Evolutionary conservation across 352 stramenopile species (phyloP), one percentile per base, ranked within the genome.

Genomic region (Pythium guiyangense): DNA sequence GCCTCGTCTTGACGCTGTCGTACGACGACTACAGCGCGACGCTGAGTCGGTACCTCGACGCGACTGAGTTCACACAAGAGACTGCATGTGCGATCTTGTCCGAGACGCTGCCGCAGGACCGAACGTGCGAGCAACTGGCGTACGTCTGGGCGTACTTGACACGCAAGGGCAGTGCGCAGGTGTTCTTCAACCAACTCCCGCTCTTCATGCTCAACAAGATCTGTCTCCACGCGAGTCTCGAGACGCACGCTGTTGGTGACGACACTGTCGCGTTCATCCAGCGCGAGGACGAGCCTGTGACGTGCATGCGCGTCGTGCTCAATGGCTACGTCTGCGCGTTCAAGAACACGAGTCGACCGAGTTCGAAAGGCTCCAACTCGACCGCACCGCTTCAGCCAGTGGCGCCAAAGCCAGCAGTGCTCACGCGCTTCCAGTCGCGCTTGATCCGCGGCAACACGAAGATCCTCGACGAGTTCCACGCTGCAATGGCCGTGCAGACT

Each of bases 241-340:
- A 84, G 20, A 61, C 39, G 11, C 61, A 73, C 62, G 18, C 45
- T 34, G 51, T 70, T 20, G 57, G 42, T 9, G 59, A 67, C 29
- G 65, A 71, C 6, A 46, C 62, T n/a, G 27, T 62, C 29, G 54
- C 58, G 6, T 78, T 73, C 15, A 64, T 84, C 46, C 71, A 79
- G 55, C 60, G 64, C 17, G 69, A 84, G 71, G 64, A 69, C 17
- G 49, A 59, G 0, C 6, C 49, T 9, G 52, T 81, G 0, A 40
- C 54, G 10, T 61, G 18, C n/a, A 70, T 81, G 55, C 59, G 60
- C 12, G 48, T 84, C 29, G 52, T 84, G 6, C 59, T 84, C 18
- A 71, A 75, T 35, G 74, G 74, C 11, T 72, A 76, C 51, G 54
- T 84, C 22, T 70, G 64, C 22, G 57, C 74, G 2, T 84, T 84